Evolutionary conservation across 1,139 yeast species (phyloP).

Genomic region (Yamadazyma epiphylla): DNA sequence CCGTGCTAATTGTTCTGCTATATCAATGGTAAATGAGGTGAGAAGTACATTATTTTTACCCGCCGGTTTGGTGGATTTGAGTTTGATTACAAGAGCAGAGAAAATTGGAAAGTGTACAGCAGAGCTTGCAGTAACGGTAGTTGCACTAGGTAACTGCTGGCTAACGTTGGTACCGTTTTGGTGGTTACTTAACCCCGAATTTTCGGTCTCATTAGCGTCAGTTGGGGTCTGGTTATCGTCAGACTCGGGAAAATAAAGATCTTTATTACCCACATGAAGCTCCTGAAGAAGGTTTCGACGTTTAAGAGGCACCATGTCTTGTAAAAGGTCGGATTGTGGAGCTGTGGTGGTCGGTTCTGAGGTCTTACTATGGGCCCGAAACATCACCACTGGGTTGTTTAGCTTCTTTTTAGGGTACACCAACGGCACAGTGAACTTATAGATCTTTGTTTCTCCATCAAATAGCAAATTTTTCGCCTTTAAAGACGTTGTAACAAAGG

Average conservation of each 20-base stretch:
- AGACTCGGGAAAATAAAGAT: neutral
- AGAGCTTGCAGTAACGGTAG: constrained; percentile 2
- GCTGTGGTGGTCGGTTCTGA: neutral
- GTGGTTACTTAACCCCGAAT: neutral
- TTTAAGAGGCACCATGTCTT: constrained; percentile 12
- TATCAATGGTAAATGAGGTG: constrained; percentile 54
- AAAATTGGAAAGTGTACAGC: constrained; percentile 18
- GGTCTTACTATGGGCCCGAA: constrained; percentile 16
- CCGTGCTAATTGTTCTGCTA: constrained; percentile 41
- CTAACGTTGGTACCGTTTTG: constrained; percentile 2
- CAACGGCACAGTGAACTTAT: constrained; percentile 31
- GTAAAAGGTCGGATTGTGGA: constrained; percentile 7
- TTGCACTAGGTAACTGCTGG: neutral
- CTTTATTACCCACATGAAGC: constrained; percentile 1
- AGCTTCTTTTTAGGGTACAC: constrained; percentile 35
- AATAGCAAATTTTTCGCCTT: constrained; percentile 13
- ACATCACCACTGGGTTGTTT: constrained; percentile 24
- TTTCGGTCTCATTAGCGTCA: neutral
- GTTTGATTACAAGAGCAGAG: constrained; percentile 40
- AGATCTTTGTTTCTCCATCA: constrained; percentile 6
- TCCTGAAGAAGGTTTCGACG: constrained; percentile 6
- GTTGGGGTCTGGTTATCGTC: neutral
- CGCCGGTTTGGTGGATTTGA: constrained; percentile 56
- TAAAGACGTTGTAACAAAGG: constrained; percentile 2
- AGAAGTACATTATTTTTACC: constrained; percentile 50